Percentiles rank a stretch among this genome's conserved stretches.
phyloP scores from a whole-genome alignment of 805 yeast species.

The Kodamaea leandrae region DNA sequence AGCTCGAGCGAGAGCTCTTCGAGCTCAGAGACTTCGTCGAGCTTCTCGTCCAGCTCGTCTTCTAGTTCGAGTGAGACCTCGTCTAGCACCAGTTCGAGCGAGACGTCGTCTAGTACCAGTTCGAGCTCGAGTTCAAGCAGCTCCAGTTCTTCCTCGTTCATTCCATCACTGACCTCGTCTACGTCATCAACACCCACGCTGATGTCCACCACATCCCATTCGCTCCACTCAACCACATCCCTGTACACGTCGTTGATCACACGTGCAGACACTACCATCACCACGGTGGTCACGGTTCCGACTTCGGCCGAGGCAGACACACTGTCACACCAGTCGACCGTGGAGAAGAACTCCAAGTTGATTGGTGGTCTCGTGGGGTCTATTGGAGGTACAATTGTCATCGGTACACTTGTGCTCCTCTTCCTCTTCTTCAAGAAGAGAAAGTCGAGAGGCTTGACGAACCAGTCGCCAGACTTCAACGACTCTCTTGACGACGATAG shows the following conservation, averaged over 20 bases:
- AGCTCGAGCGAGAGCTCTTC: neutral
- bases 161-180: conserved; percentile 12
- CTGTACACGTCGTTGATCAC: conserved; percentile 21
- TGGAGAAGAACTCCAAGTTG: conserved; percentile 31
- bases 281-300: conserved; percentile 39
- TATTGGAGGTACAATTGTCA: conserved; percentile 44
- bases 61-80: neutral
- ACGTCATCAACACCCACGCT: conserved; percentile 11
- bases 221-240: conserved; percentile 8
- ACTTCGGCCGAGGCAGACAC: conserved; percentile 25
- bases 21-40: neutral
- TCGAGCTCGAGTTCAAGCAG: neutral
- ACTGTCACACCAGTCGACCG: conserved; percentile 12
- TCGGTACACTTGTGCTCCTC: conserved; percentile 35
- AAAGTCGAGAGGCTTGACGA: conserved; percentile 27
- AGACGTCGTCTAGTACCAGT: neutral
- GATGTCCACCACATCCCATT: conserved; percentile 4
- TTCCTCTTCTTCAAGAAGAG: conserved; percentile 36
- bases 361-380: conserved; percentile 48
- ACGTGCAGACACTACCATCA: conserved; percentile 36
- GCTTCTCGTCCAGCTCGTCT: neutral
- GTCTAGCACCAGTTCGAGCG: neutral
- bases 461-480: conserved; percentile 45
- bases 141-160: neutral
- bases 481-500: conserved; percentile 23